phyloP scores from a whole-genome alignment of 805 yeast genomes.

The Kurtzmaniella fragi region DNA sequence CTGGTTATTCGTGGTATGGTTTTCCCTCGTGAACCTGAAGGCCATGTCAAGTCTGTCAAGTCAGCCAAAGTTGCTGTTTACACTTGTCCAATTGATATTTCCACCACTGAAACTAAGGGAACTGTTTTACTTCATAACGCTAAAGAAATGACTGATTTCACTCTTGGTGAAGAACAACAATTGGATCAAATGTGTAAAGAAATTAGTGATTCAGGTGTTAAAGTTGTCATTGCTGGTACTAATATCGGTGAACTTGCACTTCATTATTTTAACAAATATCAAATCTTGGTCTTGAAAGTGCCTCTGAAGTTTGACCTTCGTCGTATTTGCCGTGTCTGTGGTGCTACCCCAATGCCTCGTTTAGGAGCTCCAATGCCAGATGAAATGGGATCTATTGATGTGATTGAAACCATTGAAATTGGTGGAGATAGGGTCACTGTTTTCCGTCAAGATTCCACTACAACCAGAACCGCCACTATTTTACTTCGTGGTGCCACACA shows the following conservation, averaged over 20 bases:
- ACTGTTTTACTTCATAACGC: conserved; percentile 95
- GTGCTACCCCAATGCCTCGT: conserved; percentile 93
- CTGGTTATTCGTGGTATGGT: conserved; percentile 95
- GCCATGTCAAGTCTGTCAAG: conserved; percentile 63
- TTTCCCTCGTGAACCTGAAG: conserved; percentile 96
- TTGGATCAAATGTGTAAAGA: conserved; percentile 81
- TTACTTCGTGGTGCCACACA: conserved; percentile 95
- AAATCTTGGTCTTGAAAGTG: conserved; percentile 79
- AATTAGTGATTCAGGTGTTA: conserved; percentile 77
- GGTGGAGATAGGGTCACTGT: conserved; percentile 97
- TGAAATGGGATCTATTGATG: conserved; percentile 84
- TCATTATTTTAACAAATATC: conserved; percentile 86
- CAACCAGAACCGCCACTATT: conserved; percentile 74
- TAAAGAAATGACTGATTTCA: conserved; percentile 91
- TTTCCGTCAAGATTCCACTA: conserved; percentile 73
- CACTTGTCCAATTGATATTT: conserved; percentile 91
- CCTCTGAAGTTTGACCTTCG: conserved; percentile 93
- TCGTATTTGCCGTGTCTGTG: conserved; percentile 92
- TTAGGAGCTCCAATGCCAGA: conserved; percentile 94
- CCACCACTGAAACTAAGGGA: conserved; percentile 97
- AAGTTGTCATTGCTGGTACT: conserved; percentile 91
- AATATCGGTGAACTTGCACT: conserved; percentile 89
- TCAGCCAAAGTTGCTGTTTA: conserved; percentile 81
- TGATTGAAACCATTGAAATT: conserved; percentile 87
- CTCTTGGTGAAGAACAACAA: conserved; percentile 94